Evolutionary conservation across 2,329 filamentous ascomycete species (phyloP), one percentile per base, ranked within the genome.

Genomic region (Chrysosporium keratinophilum): DNA sequence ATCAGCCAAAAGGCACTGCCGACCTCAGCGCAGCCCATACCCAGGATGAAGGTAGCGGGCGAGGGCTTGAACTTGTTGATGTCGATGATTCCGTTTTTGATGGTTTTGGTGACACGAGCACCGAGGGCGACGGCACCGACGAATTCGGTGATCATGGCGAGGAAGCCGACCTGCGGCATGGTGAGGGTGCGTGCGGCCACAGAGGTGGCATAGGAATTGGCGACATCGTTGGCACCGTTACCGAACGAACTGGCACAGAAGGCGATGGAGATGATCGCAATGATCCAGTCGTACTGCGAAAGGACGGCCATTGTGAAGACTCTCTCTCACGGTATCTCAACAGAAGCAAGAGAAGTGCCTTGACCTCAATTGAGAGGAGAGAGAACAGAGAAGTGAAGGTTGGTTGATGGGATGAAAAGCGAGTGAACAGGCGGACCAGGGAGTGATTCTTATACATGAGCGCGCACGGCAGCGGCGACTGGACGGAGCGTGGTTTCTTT

Each of bases 161-260:
- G 64, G 20, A 78, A 61, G 58, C 76, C 76, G 60, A 71, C 76
- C 62, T 77, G 74, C 48, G 70, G 68, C 74, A 78, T 77, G 39
- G 74, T 74, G 60, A 79, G 68, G 37, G 75, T 76, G 23, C 71
- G 67, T 3, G 76, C 76, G 12, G 75, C 75, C 34, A 79, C 74
- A 2, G 70, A 74, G 17, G 74, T 76, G 31, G 77, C 77, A 65
- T 77, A 79, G 0, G 76, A 71, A 62, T 78, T 79, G 65, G 76
- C 75, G 56, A 78, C 75, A 75, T 78, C 76, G 64, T 76, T 75
- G 59, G 63, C 63, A 33, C 68, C 68, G 55, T 70, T 71, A 58
- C 65, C 65, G 50, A 68, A 69, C 34, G 67, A 59, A 35, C 63
- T 65, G 54, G 64, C 64, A 50, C 67, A 60, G 58, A 69, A 70